phyloP scores from a whole-genome alignment of 75 land plant species.

The Chamaecyparis obtusa region DNA sequence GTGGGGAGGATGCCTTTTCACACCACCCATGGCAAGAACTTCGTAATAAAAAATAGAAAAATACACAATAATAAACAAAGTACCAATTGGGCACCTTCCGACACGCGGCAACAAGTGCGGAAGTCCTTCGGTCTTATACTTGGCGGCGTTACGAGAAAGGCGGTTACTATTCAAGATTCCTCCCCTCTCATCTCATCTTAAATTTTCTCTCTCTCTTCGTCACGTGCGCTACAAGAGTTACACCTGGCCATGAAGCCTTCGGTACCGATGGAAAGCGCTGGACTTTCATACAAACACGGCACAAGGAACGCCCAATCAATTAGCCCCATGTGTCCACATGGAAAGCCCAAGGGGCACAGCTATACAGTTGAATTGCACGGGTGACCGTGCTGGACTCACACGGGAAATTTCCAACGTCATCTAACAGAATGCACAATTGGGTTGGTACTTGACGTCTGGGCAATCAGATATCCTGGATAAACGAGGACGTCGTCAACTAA shows the following conservation, averaged over 20 bases:
- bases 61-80: too few relatives aligned
- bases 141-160: slow-evolving; percentile 1
- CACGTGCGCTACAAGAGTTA: neutral
- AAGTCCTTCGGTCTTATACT: neutral
- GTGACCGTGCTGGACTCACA: neutral
- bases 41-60: too few relatives aligned
- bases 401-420: neutral
- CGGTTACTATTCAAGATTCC: neutral
- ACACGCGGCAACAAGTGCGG: neutral
- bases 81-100: too few relatives aligned
- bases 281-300: neutral
- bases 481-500: neutral
- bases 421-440: neutral
- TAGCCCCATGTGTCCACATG: neutral
- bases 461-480: neutral
- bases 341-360: neutral
- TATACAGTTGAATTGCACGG: neutral
- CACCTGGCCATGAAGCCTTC: neutral
- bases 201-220: too few relatives aligned
- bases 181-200: too few relatives aligned
- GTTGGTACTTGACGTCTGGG: neutral
- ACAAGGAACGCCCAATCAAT: neutral
- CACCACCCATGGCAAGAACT: too few relatives aligned
- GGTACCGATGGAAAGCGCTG: neutral
- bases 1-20: too few relatives aligned